These are phyloP conservation scores for Trichoderma polysporum DNA, from an alignment of 2,329 filamentous ascomycete genomes.

Conservation along the genomic window DNA sequence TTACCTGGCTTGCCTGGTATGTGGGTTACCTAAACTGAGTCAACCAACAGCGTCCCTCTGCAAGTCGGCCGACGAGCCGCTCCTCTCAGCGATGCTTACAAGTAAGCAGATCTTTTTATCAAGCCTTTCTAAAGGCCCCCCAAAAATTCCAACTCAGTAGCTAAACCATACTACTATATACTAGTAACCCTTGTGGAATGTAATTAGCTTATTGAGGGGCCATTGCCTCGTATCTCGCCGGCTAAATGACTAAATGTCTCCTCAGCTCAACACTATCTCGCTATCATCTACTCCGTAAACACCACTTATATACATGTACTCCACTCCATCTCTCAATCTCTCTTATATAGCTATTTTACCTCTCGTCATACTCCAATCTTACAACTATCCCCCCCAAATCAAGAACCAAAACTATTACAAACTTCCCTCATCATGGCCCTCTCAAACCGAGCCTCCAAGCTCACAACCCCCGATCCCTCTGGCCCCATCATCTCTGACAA, in stretches of 20 bases:
- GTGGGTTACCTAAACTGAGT: not conserved
- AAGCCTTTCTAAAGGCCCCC: not conserved
- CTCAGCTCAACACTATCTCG: not conserved
- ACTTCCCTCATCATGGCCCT: slow-evolving; percentile 16
- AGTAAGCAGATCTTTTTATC: not conserved
- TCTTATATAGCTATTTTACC: not conserved
- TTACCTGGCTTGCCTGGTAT: too few relatives aligned
- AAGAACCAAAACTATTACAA: not conserved
- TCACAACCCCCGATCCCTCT: slow-evolving; percentile 29
- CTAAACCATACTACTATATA: not conserved
- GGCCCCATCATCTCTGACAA: slow-evolving; percentile 40
- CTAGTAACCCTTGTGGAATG: not conserved
- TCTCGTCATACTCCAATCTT: not conserved
- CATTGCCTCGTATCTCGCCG: not conserved
- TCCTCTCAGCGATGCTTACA: not conserved
- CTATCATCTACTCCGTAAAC: not conserved
- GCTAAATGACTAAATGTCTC: not conserved
- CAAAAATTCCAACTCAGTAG: not conserved
- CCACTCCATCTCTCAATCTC: not conserved
- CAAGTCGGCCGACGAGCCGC: slow-evolving; percentile 10
- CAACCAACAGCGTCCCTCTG: not conserved
- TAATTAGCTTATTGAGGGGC: not conserved
- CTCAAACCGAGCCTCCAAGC: slow-evolving; percentile 32
- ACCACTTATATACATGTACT: slow-evolving; percentile 2
- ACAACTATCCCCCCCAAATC: not conserved